phyloP scores from a whole-genome alignment of 768 basidiomycete species.

The Rhizopogon sp. region DNA sequence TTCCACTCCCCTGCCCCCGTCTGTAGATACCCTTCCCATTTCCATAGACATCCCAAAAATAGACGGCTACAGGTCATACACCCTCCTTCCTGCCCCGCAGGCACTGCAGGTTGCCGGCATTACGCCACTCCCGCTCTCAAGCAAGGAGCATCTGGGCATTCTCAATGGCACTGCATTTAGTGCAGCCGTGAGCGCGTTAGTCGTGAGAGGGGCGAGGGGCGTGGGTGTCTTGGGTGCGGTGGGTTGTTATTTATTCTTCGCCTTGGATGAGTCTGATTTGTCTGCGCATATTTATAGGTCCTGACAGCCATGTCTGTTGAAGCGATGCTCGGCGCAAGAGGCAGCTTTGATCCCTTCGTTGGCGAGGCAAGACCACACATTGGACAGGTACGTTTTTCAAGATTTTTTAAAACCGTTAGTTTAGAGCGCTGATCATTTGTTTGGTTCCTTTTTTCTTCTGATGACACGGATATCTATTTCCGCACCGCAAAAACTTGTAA shows the following conservation, averaged over 20 bases:
- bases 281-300: constrained; percentile 34
- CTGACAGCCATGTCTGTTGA: constrained; percentile 83
- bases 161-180: constrained; percentile 86
- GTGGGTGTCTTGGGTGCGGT: constrained; percentile 51
- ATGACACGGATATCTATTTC: neutral
- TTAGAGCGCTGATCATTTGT: neutral
- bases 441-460: neutral
- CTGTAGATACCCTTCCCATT: constrained; percentile 35
- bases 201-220: constrained; percentile 66
- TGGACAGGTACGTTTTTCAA: constrained; percentile 49
- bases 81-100: constrained; percentile 22
- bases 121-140: constrained; percentile 58
- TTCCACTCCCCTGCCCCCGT: constrained; percentile 38
- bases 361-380: constrained; percentile 74
- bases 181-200: constrained; percentile 71
- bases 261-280: neutral
- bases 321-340: constrained; percentile 69
- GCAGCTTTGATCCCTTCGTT: constrained; percentile 76
- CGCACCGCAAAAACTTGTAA: neutral
- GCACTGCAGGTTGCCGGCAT: constrained; percentile 60
- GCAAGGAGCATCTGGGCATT: constrained; percentile 78
- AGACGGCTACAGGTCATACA: neutral
- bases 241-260: constrained; percentile 1
- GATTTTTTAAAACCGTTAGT: neutral
- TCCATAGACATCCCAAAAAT: neutral